phyloP scores from a whole-genome alignment of 2,329 filamentous ascomycete genomes.

The Fusarium sp. region DNA sequence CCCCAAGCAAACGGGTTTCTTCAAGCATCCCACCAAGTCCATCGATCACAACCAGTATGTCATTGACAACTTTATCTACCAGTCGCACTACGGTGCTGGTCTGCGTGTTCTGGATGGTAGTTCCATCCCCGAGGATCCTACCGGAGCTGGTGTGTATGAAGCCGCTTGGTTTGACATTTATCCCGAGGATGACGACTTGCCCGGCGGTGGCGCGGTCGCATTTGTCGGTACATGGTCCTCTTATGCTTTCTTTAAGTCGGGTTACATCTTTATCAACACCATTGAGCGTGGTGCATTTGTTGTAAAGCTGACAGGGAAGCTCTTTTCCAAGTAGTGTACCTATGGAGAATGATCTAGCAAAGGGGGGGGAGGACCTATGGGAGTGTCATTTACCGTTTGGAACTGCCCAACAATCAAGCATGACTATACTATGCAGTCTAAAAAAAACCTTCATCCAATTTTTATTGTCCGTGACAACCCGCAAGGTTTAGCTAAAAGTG shows the following conservation, averaged over 20 bases:
- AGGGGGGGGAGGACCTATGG: not conserved
- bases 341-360: not conserved
- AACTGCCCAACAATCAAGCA: not conserved
- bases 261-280: slow-evolving; percentile 63
- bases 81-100: slow-evolving; percentile 64
- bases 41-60: slow-evolving; percentile 66
- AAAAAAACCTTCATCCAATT: not conserved
- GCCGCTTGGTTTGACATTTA: slow-evolving; percentile 64
- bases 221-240: slow-evolving; percentile 62
- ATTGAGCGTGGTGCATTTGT: slow-evolving; percentile 65
- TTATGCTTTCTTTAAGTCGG: slow-evolving; percentile 62
- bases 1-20: slow-evolving; percentile 58
- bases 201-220: slow-evolving; percentile 52
- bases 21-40: slow-evolving; percentile 54
- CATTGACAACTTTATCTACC: slow-evolving; percentile 58
- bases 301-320: slow-evolving; percentile 52
- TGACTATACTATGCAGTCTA: accelerated
- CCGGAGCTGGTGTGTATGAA: slow-evolving; percentile 59
- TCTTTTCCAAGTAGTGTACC: slow-evolving; percentile 13
- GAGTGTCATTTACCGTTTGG: not conserved
- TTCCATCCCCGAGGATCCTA: slow-evolving; percentile 55
- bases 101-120: slow-evolving; percentile 56
- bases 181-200: slow-evolving; percentile 61
- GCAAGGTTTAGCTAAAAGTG: not conserved
- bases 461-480: not conserved